Evolutionary conservation across 106 monocot genomes (phyloP), one percentile per base, ranked within the genome.

Genomic region (Dendrobium huoshanense): DNA sequence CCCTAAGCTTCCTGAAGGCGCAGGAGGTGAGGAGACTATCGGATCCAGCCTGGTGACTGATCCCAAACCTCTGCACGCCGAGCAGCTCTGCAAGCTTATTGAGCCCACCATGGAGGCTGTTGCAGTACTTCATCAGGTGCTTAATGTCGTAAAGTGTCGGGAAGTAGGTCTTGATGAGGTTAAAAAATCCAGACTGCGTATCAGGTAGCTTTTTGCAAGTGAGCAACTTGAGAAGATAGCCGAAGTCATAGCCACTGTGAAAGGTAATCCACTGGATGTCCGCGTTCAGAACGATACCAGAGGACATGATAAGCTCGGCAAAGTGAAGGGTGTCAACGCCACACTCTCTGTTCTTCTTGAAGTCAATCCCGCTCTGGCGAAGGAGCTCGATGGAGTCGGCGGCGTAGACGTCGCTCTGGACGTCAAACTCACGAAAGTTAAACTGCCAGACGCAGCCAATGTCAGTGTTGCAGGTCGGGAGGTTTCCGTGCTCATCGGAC

Each of bases 161-260:
- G 33, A 85, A 85, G 55, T 85, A 85, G 18, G 77, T 64, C 18
- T 78, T 81, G 43, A 85, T 81, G 29, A 81, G 81, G 31, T n/a
- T 73, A 44, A 90, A 90, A 78, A 90, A 90, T 1, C 80, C 89
- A 20, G 55, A 47, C 54, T 84, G 87, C 13, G 79, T 85, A 0
- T 87, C 85, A 16, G 89, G 89, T 8, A 90, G 55, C 44, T 74
- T 80, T 67, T 79, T 78, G 61, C 80, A 79, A 15, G 82, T 90
- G 44, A 90, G 79, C 24, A 87, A 54, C 80, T 87, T 90, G 16
- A 90, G 70, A 3, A 88, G 74, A 64, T 88, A 88, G 45, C 88
- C 88, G 68, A 88, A 88, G 72, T 88, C 88, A 79, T 88, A 90
- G 0, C 89, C 89, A 19, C 79, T 77, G 79, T 90, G 89, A 78